Percentiles rank a stretch among this genome's conserved stretches.
These are phyloP conservation scores for Aspergillus carlsbadensis DNA, from an alignment of 495 filamentous ascomycete species.

Conservation along the genomic window DNA sequence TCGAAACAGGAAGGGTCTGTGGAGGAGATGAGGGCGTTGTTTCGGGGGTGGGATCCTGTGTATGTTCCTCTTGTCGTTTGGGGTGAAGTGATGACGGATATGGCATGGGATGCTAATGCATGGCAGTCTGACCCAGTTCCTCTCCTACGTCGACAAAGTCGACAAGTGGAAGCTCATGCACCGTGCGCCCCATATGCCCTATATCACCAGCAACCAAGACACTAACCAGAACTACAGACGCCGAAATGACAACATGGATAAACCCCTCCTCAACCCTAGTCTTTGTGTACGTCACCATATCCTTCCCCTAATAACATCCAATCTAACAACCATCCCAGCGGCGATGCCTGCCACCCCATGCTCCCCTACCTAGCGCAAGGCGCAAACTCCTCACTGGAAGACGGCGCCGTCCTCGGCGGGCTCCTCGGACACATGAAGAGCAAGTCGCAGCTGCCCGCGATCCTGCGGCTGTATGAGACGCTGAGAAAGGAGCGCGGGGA, in stretches of 20 bases:
- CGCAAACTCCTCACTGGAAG: slow-evolving; percentile 51
- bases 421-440: slow-evolving; percentile 38
- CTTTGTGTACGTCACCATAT: slow-evolving; percentile 27
- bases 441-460: slow-evolving; percentile 43
- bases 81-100: no score
- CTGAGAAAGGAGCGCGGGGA: slow-evolving; percentile 61
- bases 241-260: slow-evolving; percentile 38
- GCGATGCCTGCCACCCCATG: slow-evolving; percentile 68
- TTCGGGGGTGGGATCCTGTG: slow-evolving; percentile 58
- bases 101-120: neutral
- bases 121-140: slow-evolving; percentile 32
- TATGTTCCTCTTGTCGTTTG: slow-evolving; percentile 17
- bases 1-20: slow-evolving; percentile 54
- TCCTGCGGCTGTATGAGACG: slow-evolving; percentile 57
- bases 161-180: slow-evolving; percentile 70
- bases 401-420: slow-evolving; percentile 49
- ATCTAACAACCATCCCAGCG: slow-evolving; percentile 26
- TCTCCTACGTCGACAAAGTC: slow-evolving; percentile 33
- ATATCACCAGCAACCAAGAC: neutral
- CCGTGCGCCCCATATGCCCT: slow-evolving; percentile 32
- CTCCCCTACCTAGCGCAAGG: slow-evolving; percentile 66
- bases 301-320: neutral
- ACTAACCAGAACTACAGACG: slow-evolving; percentile 23
- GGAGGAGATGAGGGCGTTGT: slow-evolving; percentile 65
- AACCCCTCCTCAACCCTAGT: slow-evolving; percentile 38